Conservation (phyloP, 1,284 basidiomycete species). For the Tilletia walkeri region DNA sequence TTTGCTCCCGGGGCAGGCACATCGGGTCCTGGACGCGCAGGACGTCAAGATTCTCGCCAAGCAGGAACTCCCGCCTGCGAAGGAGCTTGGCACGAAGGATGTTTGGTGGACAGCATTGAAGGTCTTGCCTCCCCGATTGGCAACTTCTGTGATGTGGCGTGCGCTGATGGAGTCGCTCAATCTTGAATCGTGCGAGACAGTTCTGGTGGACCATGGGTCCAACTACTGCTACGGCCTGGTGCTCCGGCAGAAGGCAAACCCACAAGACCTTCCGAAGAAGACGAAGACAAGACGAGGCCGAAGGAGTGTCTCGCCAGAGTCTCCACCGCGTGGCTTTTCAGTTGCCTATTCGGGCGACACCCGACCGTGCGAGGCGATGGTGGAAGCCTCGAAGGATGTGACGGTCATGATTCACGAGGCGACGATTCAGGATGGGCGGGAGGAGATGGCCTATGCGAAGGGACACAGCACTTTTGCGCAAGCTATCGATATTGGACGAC, state of each 20-base stretch:
- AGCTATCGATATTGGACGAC: slow-evolving; percentile 72
- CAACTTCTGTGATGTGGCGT: background rate
- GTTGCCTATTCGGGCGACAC: slow-evolving; percentile 78
- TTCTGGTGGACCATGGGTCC: slow-evolving; percentile 29
- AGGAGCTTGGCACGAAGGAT: background rate
- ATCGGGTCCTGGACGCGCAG: too few species aligned
- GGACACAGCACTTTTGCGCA: slow-evolving; percentile 86
- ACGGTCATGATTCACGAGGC: slow-evolving; percentile 91
- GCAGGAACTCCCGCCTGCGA: too few species aligned
- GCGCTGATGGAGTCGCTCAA: background rate
- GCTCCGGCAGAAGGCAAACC: slow-evolving; percentile 59
- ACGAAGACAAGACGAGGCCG: background rate
- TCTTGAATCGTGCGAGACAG: slow-evolving; percentile 28
- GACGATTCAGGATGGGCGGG: slow-evolving; percentile 72
- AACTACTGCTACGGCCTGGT: slow-evolving; percentile 40
- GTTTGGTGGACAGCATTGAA: background rate
- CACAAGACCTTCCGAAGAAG: too few species aligned
- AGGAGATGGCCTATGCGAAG: slow-evolving; percentile 69
- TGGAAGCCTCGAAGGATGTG: slow-evolving; percentile 67
- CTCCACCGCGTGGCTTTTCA: slow-evolving; percentile 24
- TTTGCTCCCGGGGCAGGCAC: too few species aligned
- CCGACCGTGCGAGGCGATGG: slow-evolving; percentile 70
- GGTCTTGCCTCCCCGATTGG: background rate
- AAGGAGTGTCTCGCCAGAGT: background rate
- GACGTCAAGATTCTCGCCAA: too few species aligned